Base-by-base conservation (phyloP, 495 filamentous ascomycete species). In the Penicillium ochrochloron region DNA sequence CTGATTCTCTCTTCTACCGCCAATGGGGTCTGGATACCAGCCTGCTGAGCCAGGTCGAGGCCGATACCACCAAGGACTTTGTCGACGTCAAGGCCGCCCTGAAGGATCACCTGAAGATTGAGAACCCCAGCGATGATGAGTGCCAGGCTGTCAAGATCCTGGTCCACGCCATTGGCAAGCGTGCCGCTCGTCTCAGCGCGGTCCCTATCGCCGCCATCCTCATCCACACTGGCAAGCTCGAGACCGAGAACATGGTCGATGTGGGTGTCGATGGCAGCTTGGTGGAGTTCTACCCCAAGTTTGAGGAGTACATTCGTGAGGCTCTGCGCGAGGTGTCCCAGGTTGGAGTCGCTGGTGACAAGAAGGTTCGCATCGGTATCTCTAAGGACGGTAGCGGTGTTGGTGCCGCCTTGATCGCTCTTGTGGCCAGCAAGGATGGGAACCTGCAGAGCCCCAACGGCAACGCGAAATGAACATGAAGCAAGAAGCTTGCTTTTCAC, bases 361-460 rank as follows among this genome's bases (percentile, higher is more conserved):
- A 89, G 75, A 89, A 86, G 75, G 85, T 97, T 64, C 83, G 91
- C 46, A 96, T 97, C 68, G 94, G 93, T 14, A 92, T 97, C 75
- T 94, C 94, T 58, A 94, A 95, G 84, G 94, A 97, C 78, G 94
- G 94, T 53, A 90, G 87, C 61, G 94, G 94, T 58, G 94, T 97
- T 53, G 94, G 94, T 31, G 94, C 94, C 10, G 94, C 94, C 54
- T 75, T 97, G 68, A 97, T 96, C 76, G 94, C 94, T 35, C 82
- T 96, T 15, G 89, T 94, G 29, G 86, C 86, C 29, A 76, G 75
- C 70, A 77, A 75, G 62, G 72, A 74, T 34, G 67, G 73, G 57
- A 67, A 60, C 11, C 60, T 70, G 51, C 29, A 64, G 52, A 68
- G 59, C 61, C 67, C 72, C 23, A 52, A 9, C 11, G 57, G 65